Evolutionary conservation across 441 rosid species (phyloP), one percentile per base, ranked within the genome.

Genomic region (Populus tomentosa): DNA sequence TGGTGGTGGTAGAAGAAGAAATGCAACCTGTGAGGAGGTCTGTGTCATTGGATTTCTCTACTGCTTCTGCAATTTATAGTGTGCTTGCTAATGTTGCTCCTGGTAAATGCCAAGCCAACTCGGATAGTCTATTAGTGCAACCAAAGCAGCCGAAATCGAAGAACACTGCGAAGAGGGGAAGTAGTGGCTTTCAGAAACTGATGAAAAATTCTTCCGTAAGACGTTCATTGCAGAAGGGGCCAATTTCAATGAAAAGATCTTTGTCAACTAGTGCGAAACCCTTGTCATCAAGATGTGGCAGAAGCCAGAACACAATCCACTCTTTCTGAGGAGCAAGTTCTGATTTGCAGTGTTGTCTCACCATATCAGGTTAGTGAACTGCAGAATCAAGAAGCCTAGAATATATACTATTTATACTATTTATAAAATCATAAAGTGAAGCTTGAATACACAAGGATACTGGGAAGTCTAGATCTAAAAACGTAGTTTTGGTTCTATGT

Each of bases 21-120:
- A 18, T 78, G 71, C 83, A 81, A 38, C 80, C 83, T 6, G 32
- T 79, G 71, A 80, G 90, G 84, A 86, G 91, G 71, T 89, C 93
- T 0, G 80, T 86, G 74, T 91, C 95, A 0, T 28, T 87, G 80
- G 93, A 88, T 84, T 83, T 82, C 7, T 73, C 83, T 46, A 81
- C 92, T 67, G 89, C 91, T 32, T 20, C 61, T 9, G 77, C 74
- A 77, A 78, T 86, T 70, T 73, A 76, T 38, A 35, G 64, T 10
- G 75, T 77, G 16, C 75, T 83, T 0, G 75, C 79, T 3, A 71
- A 40, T 67, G 59, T 72, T 50, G 14, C 70, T 20, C 69, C 65
- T 38, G 77, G 56, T 35, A 75, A 81, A 74, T 67, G 69, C 8
- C 70, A 61, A 65, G 74, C 65, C 23, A 77, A 67, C 68, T 68